These are phyloP conservation scores for Geoglossum cookeanum DNA, from an alignment of 2,329 filamentous ascomycete genomes.

Conservation along the genomic window DNA sequence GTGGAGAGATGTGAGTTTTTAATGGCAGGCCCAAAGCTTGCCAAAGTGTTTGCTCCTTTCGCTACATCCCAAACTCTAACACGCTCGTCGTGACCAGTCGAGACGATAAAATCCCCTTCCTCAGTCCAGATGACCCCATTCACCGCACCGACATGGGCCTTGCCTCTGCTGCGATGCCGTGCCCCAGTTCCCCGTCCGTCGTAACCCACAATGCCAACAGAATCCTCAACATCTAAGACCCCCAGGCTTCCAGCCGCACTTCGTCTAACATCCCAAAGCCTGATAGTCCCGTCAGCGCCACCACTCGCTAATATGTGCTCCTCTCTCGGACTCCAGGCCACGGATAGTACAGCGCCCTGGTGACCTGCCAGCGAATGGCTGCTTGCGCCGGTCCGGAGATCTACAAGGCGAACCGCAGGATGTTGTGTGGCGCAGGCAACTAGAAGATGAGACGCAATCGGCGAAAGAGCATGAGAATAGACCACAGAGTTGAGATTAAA, in stretches of 20 bases:
- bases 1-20: slow-evolving; percentile 41
- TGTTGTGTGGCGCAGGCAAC: slow-evolving; percentile 81
- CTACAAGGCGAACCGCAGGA: slow-evolving; percentile 65
- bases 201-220: slow-evolving; percentile 40
- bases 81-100: slow-evolving; percentile 63
- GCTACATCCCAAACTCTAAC: slow-evolving; percentile 74
- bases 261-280: slow-evolving; percentile 74
- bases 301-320: slow-evolving; percentile 69
- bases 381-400: slow-evolving; percentile 62
- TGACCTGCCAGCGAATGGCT: slow-evolving; percentile 33
- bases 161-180: slow-evolving; percentile 21
- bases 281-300: slow-evolving; percentile 64
- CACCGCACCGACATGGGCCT: slow-evolving; percentile 62
- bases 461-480: slow-evolving; percentile 62
- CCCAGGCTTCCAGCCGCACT: slow-evolving; percentile 54
- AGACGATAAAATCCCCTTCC: slow-evolving; percentile 57
- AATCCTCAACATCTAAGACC: slow-evolving; percentile 68
- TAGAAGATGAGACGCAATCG: slow-evolving; percentile 51
- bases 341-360: slow-evolving; percentile 43
- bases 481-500: slow-evolving; percentile 51
- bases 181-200: slow-evolving; percentile 26
- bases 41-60: slow-evolving; percentile 69
- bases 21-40: slow-evolving; percentile 67
- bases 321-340: slow-evolving; percentile 64
- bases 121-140: slow-evolving; percentile 77